Evolutionary conservation across 306 rosid genomes (phyloP), one percentile per base, ranked within the genome.

Genomic region (Quercus cerris): DNA sequence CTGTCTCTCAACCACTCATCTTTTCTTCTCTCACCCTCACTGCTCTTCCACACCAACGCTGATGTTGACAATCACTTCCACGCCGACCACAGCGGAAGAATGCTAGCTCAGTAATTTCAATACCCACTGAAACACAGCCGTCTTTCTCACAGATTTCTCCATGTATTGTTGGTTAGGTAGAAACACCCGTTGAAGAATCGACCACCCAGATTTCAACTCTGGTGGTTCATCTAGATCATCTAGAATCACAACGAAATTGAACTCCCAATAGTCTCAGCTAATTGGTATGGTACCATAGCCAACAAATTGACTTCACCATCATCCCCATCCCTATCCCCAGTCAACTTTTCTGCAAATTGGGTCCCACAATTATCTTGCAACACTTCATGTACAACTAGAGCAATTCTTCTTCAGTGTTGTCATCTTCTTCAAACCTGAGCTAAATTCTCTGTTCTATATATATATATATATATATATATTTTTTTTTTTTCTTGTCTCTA

Each of bases 141-240:
- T 30, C 28, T 74, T 84, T 74, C 81, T 86, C 75, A 35, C 19
- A 63, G 93, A 73, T 71, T 80, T 91, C 75, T 86, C 82, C 31
- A 56, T 22, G 71, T 69, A 12, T 75, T 78, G 91, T 81, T 58
- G 87, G 81, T 56, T 89, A 44, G 84, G 81, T 33, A 85, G 86
- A 85, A 95, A 88, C 28, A 85, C 79, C 17, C 88, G 87, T 6
- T 93, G 90, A 52, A 91, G 85, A 75, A 86, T 52, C 7, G 93
- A 78, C 97, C 99, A 93, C 25, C 94, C 89, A 18, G 94, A 86
- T 75, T 89, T 93, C 38, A 80, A 82, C n/a, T 80, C 90, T 5
- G 71, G 78, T 0, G 97, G 85, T 71, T 27, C 27, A 27, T 27
- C 2, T 27, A 1, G 27, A 27, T 79, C 44, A 38, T 38, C 71